phyloP scores from a whole-genome alignment of 2,329 filamentous ascomycete species.

The Phyllosticta capitalensis region DNA sequence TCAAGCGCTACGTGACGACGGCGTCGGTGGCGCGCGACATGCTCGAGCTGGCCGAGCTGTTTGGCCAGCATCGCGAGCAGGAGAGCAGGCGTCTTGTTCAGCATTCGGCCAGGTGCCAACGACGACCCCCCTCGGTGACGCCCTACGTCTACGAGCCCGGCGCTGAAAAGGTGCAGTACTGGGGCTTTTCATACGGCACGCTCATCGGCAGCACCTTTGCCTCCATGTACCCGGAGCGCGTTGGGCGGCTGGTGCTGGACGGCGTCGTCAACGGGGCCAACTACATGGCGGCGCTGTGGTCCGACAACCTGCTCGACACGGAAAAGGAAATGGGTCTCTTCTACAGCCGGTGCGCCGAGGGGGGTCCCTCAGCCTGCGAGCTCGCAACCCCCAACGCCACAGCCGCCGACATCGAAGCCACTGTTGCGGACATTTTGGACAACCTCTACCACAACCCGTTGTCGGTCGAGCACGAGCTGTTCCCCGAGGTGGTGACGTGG shows the following conservation, averaged over 20 bases:
- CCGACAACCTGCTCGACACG: conserved; percentile 33
- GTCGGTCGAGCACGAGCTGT: conserved; percentile 20
- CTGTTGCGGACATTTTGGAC: conserved; percentile 23
- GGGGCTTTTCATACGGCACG: conserved; percentile 42
- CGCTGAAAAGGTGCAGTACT: conserved; percentile 32
- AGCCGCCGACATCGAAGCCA: conserved; percentile 26
- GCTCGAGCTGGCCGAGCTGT: conserved; percentile 38
- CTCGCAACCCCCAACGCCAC: conserved; percentile 28
- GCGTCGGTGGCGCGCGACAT: conserved; percentile 41
- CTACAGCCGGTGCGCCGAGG: conserved; percentile 35
- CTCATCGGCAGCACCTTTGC: conserved; percentile 30
- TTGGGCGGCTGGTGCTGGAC: conserved; percentile 31
- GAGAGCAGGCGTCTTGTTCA: conserved; percentile 13
- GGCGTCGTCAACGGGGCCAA: conserved; percentile 36
- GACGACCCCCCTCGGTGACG: background rate
- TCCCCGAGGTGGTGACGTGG: conserved; percentile 31
- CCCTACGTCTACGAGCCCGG: conserved; percentile 16
- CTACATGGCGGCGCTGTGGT: conserved; percentile 27
- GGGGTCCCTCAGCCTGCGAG: conserved; percentile 32
- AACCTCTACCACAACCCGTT: conserved; percentile 34
- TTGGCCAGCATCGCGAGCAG: conserved; percentile 27
- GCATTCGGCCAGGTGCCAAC: background rate
- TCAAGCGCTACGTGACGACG: conserved; percentile 37
- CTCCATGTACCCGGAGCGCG: conserved; percentile 29
- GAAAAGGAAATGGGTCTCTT: conserved; percentile 35